These are phyloP conservation scores for Phaeosphaeriaceae sp. DNA, from an alignment of 2,329 filamentous ascomycete species.

Conservation along the genomic window DNA sequence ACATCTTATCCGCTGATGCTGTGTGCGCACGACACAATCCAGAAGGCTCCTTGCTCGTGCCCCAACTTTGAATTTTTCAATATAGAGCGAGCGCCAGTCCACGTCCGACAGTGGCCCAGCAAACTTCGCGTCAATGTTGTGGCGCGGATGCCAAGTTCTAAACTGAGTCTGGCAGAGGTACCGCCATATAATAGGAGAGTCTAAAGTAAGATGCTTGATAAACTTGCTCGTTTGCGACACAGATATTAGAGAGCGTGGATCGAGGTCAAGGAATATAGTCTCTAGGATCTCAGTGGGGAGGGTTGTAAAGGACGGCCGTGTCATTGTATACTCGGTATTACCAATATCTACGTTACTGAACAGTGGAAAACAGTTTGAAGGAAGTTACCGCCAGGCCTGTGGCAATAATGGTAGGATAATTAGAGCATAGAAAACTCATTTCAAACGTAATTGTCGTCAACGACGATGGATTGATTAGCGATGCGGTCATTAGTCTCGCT, in stretches of 20 bases:
- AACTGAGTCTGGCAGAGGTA: constrained; percentile 73
- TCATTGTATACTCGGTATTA: constrained; percentile 12
- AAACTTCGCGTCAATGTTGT: constrained; percentile 41
- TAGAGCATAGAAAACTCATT: not conserved
- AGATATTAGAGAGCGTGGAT: constrained; percentile 58
- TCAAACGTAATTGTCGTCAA: constrained; percentile 23
- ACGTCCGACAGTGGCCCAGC: constrained; percentile 60
- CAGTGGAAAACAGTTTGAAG: not conserved
- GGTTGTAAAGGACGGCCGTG: constrained; percentile 28
- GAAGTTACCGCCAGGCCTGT: not conserved
- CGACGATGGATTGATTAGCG: constrained; percentile 7
- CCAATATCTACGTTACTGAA: not conserved
- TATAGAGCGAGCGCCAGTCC: constrained; percentile 71
- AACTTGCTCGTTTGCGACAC: constrained; percentile 67
- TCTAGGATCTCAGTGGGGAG: constrained; percentile 87
- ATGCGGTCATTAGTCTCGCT: constrained; percentile 17
- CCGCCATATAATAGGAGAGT: constrained; percentile 80
- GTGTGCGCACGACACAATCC: constrained; percentile 72
- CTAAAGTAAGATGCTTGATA: constrained; percentile 69
- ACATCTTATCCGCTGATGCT: constrained; percentile 71
- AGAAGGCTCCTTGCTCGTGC: constrained; percentile 53
- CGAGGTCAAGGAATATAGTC: constrained; percentile 71
- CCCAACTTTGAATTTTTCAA: constrained; percentile 45
- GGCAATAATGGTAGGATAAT: not conserved
- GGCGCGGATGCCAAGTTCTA: constrained; percentile 71